phyloP scores from a whole-genome alignment of 805 yeast species.

The Cyberlindnera saturnus region DNA sequence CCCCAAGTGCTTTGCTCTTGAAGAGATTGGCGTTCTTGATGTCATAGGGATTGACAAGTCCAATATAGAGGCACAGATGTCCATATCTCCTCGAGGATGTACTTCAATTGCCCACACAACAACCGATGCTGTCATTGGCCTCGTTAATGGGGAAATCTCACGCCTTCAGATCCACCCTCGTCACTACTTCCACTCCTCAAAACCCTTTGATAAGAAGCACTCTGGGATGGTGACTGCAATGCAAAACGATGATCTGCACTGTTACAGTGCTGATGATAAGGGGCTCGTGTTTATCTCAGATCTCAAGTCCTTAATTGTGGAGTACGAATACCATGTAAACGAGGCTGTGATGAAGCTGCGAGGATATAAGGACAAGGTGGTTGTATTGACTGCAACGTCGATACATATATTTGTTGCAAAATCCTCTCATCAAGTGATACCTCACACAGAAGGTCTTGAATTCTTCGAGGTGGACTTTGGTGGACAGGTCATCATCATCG shows the following conservation, averaged over 20 bases:
- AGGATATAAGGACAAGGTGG: conserved; percentile 5
- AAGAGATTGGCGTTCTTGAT: conserved; percentile 15
- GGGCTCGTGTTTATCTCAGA: conserved; percentile 17
- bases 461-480: conserved; percentile 22
- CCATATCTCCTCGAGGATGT: conserved; percentile 10
- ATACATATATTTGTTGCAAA: not conserved
- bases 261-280: conserved; percentile 19
- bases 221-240: conserved; percentile 11
- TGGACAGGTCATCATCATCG: conserved; percentile 12
- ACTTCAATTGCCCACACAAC: conserved; percentile 11
- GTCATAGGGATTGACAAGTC: conserved; percentile 11
- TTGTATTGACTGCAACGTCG: conserved; percentile 8
- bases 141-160: conserved; percentile 14
- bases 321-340: conserved; percentile 5
- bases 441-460: not conserved
- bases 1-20: conserved; percentile 13
- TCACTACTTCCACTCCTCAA: conserved; percentile 10
- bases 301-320: conserved; percentile 6
- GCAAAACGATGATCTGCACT: conserved; percentile 10
- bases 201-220: conserved; percentile 8
- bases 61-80: conserved; percentile 3
- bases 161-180: conserved; percentile 12
- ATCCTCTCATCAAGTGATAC: not conserved
- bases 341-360: conserved; percentile 4
- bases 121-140: conserved; percentile 15